These are phyloP conservation scores for Leishmania arabica DNA, from an alignment of 208 protist species.

Conservation along the genomic window DNA sequence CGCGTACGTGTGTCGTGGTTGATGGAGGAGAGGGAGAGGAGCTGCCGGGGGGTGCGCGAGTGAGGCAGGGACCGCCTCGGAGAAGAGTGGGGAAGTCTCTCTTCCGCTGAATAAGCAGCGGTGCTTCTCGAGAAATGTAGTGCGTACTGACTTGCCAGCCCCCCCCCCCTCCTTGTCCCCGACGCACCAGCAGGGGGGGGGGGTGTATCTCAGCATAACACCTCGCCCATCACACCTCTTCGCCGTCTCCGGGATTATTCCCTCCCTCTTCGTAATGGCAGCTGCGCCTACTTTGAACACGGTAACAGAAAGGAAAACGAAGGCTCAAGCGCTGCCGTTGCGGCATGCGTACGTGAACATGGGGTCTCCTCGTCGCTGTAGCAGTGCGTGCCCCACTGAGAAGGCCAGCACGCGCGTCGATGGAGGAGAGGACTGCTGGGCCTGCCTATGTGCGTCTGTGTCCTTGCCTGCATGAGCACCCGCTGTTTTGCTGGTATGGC, in stretches of 20 bases:
- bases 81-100: neutral
- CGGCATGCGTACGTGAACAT: neutral
- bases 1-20: neutral
- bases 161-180: neutral
- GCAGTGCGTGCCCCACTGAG: neutral
- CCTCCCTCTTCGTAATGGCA: neutral
- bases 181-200: too few relatives aligned
- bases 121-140: neutral
- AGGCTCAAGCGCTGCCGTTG: neutral
- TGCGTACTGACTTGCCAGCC: neutral
- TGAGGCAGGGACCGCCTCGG: neutral
- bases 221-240: neutral
- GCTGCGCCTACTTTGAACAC: neutral
- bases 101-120: neutral
- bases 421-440: neutral
- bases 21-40: neutral
- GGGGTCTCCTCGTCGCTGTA: neutral
- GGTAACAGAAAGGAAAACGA: neutral
- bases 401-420: neutral
- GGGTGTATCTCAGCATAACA: too few relatives aligned
- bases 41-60: neutral
- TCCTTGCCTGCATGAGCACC: neutral
- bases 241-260: neutral
- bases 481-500: neutral
- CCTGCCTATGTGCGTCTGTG: neutral